Evolutionary conservation across 768 basidiomycete genomes (phyloP).

Genomic region (Trametes cubensis): DNA sequence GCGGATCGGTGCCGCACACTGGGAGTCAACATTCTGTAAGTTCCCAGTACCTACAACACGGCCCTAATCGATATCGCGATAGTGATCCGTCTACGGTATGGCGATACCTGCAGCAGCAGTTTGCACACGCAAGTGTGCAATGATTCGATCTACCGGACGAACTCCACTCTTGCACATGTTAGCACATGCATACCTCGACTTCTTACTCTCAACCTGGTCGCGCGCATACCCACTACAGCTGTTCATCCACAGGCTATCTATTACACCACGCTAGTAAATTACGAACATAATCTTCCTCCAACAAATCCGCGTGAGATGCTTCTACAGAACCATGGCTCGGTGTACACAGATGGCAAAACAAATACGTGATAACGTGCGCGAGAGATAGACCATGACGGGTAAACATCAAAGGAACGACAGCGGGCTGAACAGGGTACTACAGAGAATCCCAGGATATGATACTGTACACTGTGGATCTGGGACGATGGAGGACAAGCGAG

Average conservation of each 20-base stretch:
- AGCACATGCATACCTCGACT: too few species aligned
- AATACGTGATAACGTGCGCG: not conserved
- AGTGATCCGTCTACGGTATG: not conserved
- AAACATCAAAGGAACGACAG: not conserved
- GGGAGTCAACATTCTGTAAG: not conserved
- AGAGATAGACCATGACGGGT: not conserved
- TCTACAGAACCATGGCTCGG: conserved; percentile 18
- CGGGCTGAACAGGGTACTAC: conserved; percentile 39
- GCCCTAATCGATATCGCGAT: not conserved
- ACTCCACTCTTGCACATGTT: too few species aligned
- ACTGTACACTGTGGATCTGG: not conserved
- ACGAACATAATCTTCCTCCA: conserved; percentile 18
- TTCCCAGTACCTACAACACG: not conserved
- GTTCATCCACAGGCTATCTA: not conserved
- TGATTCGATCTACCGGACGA: too few species aligned
- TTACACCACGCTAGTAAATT: conserved; percentile 17
- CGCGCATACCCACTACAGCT: too few species aligned
- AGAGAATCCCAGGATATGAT: conserved; percentile 4
- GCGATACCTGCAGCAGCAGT: not conserved
- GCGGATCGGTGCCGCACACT: conserved; percentile 9
- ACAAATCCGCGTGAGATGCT: conserved; percentile 12
- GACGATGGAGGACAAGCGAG: not conserved
- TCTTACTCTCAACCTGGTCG: too few species aligned
- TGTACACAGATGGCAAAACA: conserved; percentile 9
- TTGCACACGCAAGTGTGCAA: too few species aligned